Evolutionary conservation across 495 filamentous ascomycete genomes (phyloP).

Genomic region (Trichoderma gamsii): DNA sequence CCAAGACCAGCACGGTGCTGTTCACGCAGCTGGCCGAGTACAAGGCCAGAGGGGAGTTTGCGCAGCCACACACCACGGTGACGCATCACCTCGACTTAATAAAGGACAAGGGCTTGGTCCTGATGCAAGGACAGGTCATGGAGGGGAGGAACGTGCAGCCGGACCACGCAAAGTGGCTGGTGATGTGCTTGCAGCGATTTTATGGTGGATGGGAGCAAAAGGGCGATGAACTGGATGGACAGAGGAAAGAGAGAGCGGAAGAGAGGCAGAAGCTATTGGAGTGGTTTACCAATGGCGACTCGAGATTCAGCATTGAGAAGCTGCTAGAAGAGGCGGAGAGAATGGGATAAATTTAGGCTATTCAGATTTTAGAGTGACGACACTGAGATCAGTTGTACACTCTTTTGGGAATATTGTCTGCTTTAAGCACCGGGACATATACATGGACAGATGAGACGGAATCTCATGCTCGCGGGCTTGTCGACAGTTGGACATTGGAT

Average conservation of each 20-base stretch:
- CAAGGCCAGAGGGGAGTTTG: constrained; percentile 83
- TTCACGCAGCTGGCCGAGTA: constrained; percentile 91
- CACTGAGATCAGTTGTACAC: neutral
- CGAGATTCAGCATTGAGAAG: constrained; percentile 72
- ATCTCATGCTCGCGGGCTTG: neutral
- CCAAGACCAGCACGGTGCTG: constrained; percentile 69
- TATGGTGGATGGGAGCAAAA: constrained; percentile 51
- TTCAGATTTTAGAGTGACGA: neutral
- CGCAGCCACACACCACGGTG: constrained; percentile 84
- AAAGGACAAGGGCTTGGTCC: constrained; percentile 64
- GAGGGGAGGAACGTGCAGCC: constrained; percentile 70
- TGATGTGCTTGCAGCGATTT: constrained; percentile 94
- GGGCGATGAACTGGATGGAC: constrained; percentile 37
- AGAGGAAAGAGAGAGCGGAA: constrained; percentile 27
- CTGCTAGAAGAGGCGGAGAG: constrained; percentile 83
- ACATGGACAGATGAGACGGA: neutral
- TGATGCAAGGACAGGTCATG: constrained; percentile 76
- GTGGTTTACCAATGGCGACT: constrained; percentile 73
- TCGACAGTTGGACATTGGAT: neutral
- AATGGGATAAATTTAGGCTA: constrained; percentile 35
- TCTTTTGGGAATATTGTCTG: too few species aligned
- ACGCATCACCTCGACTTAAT: constrained; percentile 82
- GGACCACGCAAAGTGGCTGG: constrained; percentile 76
- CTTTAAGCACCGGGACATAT: neutral
- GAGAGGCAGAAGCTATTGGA: constrained; percentile 63